Percentiles rank a stretch among this genome's conserved stretches.
Evolutionary conservation across 768 basidiomycete species (phyloP).

Genomic region (Kwoniella pini): DNA sequence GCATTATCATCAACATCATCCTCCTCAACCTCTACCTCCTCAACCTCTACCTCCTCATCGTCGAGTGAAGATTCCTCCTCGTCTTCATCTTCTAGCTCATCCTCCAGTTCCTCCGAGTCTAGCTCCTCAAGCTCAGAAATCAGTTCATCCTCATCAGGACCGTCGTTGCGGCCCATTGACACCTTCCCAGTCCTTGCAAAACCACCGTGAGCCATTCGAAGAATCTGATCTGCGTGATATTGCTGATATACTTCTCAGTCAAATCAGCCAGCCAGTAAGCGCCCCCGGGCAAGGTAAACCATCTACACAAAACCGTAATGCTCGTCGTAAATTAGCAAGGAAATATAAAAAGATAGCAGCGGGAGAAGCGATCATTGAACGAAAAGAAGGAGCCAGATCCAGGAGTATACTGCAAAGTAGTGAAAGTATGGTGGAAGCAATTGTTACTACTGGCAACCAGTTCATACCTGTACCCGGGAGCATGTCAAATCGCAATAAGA

Average conservation of each 20-base stretch:
- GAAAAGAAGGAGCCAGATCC: neutral
- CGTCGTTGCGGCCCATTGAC: neutral
- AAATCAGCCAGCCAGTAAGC: neutral
- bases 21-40: conserved; percentile 13
- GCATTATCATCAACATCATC: conserved; percentile 3
- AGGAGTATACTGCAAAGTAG: neutral
- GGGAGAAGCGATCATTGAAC: neutral
- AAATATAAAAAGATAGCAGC: conserved; percentile 19
- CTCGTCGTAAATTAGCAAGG: conserved; percentile 26
- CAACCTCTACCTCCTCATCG: conserved; percentile 16
- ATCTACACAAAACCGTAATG: conserved; percentile 35
- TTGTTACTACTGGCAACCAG: neutral
- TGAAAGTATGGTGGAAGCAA: neutral
- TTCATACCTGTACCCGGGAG: conserved; percentile 20
- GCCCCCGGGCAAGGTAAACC: conserved; percentile 43
- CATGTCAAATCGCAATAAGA: conserved; percentile 43
- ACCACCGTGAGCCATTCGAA: neutral
- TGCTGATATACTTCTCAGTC: neutral
- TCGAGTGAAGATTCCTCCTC: conserved; percentile 11
- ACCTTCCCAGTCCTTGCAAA: conserved; percentile 16
- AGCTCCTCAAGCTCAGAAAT: neutral
- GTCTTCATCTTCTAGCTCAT: conserved; percentile 12
- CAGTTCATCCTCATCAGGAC: conserved; percentile 2
- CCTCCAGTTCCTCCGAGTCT: conserved; percentile 2
- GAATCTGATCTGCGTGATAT: neutral